Base-by-base conservation (phyloP, 2,329 filamentous ascomycete species). In the Triangularia setosa region DNA sequence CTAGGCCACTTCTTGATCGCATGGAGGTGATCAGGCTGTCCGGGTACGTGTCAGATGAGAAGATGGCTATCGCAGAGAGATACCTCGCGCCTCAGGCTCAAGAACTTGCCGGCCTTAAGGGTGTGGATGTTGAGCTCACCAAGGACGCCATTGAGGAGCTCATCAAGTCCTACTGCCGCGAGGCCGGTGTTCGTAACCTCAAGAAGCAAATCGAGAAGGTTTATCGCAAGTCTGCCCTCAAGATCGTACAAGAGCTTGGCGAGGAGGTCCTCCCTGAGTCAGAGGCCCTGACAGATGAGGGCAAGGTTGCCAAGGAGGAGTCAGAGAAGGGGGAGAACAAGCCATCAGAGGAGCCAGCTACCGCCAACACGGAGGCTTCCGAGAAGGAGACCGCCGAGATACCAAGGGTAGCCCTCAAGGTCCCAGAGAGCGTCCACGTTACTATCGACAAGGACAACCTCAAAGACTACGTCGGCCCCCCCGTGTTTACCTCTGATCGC, bases 151-250 rank as follows among this genome's bases (percentile, higher is more conserved):
- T 99, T 54, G 90, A 95, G 73, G 95, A 99, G 78, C 84, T 99
- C 54, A 99, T 99, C 81, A 98, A 98, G 80, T 96, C 92, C 24
- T 99, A 99, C 80, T 97, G 93, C 79, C 91, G 95, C 53, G 95
- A 99, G 79, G 97, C 93, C 53, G 95, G 95, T 72, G 96, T 99
- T 8, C 90, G 95, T 69, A 99, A 99, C 74, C 81, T 99, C 66
- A 99, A 99, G 85, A 98, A 99, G 82, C 94, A 98, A 77, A 99
- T 99, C 67, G 95, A 99, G 77, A 99, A 99, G 81, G 92, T 99
- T 2, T 99, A 97, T 79, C 89, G 95, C 64, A 99, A 99, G 79
- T 93, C 94, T 14, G 96, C 95, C 0, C 83, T 99, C 67, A 98
- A 97, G 79, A 99, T 99, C 70, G 94, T 99, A 12, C 90, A 94